Base-by-base conservation (phyloP, 2,329 filamentous ascomycete genomes). In the Leptographium wingfieldii region DNA sequence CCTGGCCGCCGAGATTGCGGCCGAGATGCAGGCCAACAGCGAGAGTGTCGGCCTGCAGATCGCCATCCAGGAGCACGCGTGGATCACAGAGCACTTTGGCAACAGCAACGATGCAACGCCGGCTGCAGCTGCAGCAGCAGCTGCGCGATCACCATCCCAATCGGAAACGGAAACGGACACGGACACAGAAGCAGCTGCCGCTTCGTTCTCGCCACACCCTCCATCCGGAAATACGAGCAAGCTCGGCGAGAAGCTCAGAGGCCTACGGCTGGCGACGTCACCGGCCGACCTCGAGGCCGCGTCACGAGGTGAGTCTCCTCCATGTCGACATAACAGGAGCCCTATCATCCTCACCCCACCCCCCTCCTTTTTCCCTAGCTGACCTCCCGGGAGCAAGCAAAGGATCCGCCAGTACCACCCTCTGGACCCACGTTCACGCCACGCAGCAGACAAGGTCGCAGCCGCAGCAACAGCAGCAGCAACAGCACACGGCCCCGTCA, bases 41-140 rank as follows among this genome's bases (percentile, higher is more conserved):
- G 91, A 96, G 73, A 88, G 91, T 25, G 82, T 96, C 22, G 91
- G 88, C 1, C 74, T 95, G 60, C 84, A 90, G 69, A 95, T 95
- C 86, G 90, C 87, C 0, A 71, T 89, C 55, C 83, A 90, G 61
- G 91, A 96, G 72, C 88, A 85, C 69, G 81, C 88, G 66, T 95
- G 90, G 90, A 91, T 96, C 58, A 82, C 90, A 67, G 77, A 85
- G 55, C 89, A 91, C 66, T 96, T 95, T 71, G 87, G 86, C 6
- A 75, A 89, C 54, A 51, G 75, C 71, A 58, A 70, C 55, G 64
- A 67, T 61, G 63, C 55, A 63, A 62, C 27, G 35, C 64, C 65
- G 48, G 63, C 63, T 55, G 64, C 58, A 48, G 46, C 52, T 7
- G 1, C 53, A 56, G 54, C 31, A 48, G 46, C 52, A 16, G 1